Percentiles rank a stretch among this genome's conserved stretches.
These are phyloP conservation scores for Symbiodinium natans DNA, from an alignment of 73 alveolate species.

Conservation along the genomic window DNA sequence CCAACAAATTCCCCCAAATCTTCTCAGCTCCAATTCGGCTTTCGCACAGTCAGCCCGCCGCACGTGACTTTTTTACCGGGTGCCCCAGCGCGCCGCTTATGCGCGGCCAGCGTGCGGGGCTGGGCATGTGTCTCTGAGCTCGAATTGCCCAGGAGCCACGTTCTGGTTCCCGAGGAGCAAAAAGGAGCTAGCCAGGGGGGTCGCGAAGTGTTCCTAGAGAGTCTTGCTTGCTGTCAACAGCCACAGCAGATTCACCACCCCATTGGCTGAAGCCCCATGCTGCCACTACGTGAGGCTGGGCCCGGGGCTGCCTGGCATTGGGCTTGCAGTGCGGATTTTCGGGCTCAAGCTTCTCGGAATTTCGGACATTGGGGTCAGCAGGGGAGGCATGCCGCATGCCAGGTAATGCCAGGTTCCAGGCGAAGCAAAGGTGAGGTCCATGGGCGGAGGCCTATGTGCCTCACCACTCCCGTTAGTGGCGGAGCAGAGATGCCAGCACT, in stretches of 20 bases:
- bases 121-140: neutral
- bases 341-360: too few relatives aligned
- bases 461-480: neutral
- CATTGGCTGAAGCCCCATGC: too few relatives aligned
- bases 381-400: too few relatives aligned
- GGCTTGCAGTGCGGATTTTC: too few relatives aligned
- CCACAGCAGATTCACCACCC: too few relatives aligned
- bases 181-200: neutral
- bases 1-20: too few relatives aligned
- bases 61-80: neutral
- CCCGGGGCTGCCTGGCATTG: too few relatives aligned
- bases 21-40: too few relatives aligned
- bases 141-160: neutral
- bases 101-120: constrained; percentile 1
- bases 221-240: too few relatives aligned
- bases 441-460: constrained; percentile 7
- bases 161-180: neutral
- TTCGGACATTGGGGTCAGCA: too few relatives aligned
- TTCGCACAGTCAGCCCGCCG: too few relatives aligned
- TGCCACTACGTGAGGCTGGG: too few relatives aligned
- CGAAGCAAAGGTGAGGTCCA: neutral
- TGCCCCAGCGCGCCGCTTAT: neutral
- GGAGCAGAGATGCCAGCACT: constrained; percentile 3
- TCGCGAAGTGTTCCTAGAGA: neutral
- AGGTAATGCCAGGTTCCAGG: neutral